Percentiles rank a stretch among this genome's conserved stretches.
Conservation (phyloP, 192 early-diverging fungal species). For the Mortierella claussenii region DNA sequence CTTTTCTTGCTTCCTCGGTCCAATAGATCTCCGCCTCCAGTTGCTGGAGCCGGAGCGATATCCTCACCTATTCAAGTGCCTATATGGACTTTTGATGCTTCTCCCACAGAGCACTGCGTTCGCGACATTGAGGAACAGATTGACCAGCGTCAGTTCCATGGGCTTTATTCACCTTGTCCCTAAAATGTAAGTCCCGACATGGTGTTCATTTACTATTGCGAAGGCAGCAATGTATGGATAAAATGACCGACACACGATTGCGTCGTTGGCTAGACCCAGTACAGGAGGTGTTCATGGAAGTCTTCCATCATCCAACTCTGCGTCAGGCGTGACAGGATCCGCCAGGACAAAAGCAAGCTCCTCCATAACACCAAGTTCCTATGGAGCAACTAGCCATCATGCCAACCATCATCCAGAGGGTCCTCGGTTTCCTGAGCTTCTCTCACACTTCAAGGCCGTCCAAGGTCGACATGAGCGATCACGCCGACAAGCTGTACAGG, state of each 20-base stretch:
- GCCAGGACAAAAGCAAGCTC: conserved; percentile 25
- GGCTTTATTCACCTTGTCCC: conserved; percentile 70
- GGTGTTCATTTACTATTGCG: too few species aligned
- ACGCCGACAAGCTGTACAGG: conserved; percentile 60
- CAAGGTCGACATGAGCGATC: conserved; percentile 79
- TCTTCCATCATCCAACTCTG: conserved; percentile 23
- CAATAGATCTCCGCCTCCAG: conserved; percentile 89
- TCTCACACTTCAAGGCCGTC: conserved; percentile 78
- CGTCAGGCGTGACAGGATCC: conserved; percentile 5
- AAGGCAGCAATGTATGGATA: too few species aligned
- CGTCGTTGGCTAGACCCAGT: background rate
- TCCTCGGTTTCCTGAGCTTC: conserved; percentile 74
- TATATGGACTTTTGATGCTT: conserved; percentile 97
- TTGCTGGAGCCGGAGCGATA: conserved; percentile 91
- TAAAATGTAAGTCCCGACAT: conserved; percentile 51
- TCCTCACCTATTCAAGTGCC: conserved; percentile 90
- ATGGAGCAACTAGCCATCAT: background rate
- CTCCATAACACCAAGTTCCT: background rate
- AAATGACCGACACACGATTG: background rate
- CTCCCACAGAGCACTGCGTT: conserved; percentile 97
- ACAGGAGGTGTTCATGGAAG: conserved; percentile 7
- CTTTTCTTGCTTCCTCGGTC: too few species aligned
- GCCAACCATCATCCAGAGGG: conserved; percentile 44
- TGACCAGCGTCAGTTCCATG: conserved; percentile 84
- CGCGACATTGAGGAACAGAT: conserved; percentile 92